Conservation (phyloP, 495 filamentous ascomycete genomes). For the Aspergillus bertholletiae region DNA sequence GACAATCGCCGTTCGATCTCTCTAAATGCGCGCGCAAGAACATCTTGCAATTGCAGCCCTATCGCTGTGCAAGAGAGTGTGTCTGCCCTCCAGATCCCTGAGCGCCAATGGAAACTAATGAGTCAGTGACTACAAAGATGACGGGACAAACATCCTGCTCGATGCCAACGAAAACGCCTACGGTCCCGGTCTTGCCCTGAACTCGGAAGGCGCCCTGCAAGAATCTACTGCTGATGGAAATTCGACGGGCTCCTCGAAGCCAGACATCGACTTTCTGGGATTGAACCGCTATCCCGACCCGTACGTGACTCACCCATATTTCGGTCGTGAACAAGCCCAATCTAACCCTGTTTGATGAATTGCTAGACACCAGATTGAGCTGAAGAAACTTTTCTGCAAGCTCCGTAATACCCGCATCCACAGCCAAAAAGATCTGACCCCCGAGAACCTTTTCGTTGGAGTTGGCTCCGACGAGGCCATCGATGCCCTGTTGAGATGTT, state of each 20-base stretch:
- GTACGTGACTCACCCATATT: slow-evolving; percentile 36
- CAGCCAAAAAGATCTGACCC: slow-evolving; percentile 67
- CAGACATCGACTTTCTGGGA: slow-evolving; percentile 64
- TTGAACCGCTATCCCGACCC: slow-evolving; percentile 96
- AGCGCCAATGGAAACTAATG: slow-evolving; percentile 27
- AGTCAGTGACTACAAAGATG: slow-evolving; percentile 94
- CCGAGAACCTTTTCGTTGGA: slow-evolving; percentile 86
- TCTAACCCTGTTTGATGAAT: too few relatives aligned
- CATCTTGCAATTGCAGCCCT: slow-evolving; percentile 77
- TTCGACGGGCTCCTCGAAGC: slow-evolving; percentile 34
- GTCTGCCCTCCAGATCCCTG: slow-evolving; percentile 25
- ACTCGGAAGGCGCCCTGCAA: slow-evolving; percentile 41
- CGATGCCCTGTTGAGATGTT: slow-evolving; percentile 86
- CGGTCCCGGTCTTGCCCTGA: slow-evolving; percentile 66
- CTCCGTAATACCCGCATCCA: slow-evolving; percentile 84
- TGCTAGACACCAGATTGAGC: slow-evolving; percentile 73
- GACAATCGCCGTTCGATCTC: slow-evolving; percentile 62
- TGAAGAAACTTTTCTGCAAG: slow-evolving; percentile 84
- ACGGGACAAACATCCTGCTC: slow-evolving; percentile 92
- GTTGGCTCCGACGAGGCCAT: slow-evolving; percentile 97
- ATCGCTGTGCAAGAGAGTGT: slow-evolving; percentile 81
- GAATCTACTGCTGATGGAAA: slow-evolving; percentile 29
- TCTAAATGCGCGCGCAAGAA: slow-evolving; percentile 79
- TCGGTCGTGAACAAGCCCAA: neutral
- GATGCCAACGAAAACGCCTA: slow-evolving; percentile 98